Base-by-base conservation (phyloP, 805 yeast genomes). In the Starmera caribaea region DNA sequence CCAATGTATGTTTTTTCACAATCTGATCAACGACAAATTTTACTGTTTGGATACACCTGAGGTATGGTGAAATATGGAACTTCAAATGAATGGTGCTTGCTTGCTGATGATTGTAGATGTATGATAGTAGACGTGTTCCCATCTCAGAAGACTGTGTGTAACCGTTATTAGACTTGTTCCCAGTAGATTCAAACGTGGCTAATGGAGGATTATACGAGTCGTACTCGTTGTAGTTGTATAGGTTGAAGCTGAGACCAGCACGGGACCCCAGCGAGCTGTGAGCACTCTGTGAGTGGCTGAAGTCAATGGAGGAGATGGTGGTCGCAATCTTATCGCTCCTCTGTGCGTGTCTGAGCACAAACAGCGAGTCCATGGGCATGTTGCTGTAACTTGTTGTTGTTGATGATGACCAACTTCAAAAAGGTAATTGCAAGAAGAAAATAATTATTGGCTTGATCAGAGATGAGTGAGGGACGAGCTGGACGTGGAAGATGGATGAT, bases 61-160 rank as follows among this genome's bases (percentile, higher is more conserved):
- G 57, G 41, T 68, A 68, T 0, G 73, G 73, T 2, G 72, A 67
- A 5, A 65, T 56, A 45, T 68, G 72, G 37, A 54, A 45, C 16
- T 48, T 40, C 12, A 54, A 37, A 7, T 40, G 44, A 3, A 52
- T 44, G 2, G n/a, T 27, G 4, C 38, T 24, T 24, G 46, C 46
- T 5, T 41, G 34, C 5, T 46, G 43, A 31, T 50, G 51, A 10
- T 45, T 36, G 5, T 43, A 36, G 8, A 54, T 40, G 27, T 54
- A 54, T 36, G 42, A 12, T 44, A 34, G 6, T 42, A 36, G 10
- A 50, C 40, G 29, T 52, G 53, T 40, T 38, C 55, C 57, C 37
- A 52, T 43, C 21, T 47, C 53, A 37, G 43, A 39, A 8, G 58
- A 41, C 38, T 54, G 59, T n/a, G 39, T 42, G 32, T 44, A 51